These are phyloP conservation scores for Mediolabrus comicus DNA, from an alignment of 108 stramenopile species.

Conservation along the genomic window DNA sequence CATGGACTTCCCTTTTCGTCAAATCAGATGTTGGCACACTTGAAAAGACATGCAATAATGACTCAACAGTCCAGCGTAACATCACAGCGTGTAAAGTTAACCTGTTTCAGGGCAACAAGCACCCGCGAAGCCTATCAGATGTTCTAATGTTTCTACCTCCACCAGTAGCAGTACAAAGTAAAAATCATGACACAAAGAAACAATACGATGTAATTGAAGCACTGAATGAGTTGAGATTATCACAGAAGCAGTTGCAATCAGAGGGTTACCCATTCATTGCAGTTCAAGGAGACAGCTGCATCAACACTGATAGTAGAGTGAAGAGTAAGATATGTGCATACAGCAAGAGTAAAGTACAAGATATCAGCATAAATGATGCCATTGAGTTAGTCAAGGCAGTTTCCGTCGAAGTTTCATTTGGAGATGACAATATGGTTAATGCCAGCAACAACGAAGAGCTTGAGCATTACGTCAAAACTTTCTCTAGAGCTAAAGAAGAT, in stretches of 20 bases:
- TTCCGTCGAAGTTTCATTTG: constrained; percentile 23
- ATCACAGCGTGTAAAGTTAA: constrained; percentile 48
- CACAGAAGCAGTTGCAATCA: constrained; percentile 27
- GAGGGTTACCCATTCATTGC: constrained; percentile 31
- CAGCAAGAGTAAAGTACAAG: not conserved
- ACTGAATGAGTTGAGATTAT: constrained; percentile 18
- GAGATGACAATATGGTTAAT: constrained; percentile 15
- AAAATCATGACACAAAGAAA: not conserved
- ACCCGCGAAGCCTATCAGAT: constrained; percentile 37
- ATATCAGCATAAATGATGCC: not conserved
- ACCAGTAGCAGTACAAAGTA: not conserved
- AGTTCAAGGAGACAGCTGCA: not conserved
- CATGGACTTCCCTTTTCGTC: constrained; percentile 13
- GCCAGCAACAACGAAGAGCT: constrained; percentile 10
- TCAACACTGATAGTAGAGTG: not conserved
- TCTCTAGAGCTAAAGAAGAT: constrained; percentile 1
- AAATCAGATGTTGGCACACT: not conserved
- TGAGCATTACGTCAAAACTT: constrained; percentile 31
- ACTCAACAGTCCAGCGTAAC: constrained; percentile 20
- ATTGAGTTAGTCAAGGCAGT: constrained; percentile 37
- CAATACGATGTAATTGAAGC: constrained; percentile 22
- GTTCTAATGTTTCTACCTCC: constrained; percentile 43
- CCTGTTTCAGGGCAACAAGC: constrained; percentile 29
- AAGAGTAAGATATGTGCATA: constrained; percentile 8
- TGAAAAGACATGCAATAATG: constrained; percentile 2